Evolutionary conservation across 805 yeast species (phyloP).

Genomic region (Teunomyces lycoperdinae): DNA sequence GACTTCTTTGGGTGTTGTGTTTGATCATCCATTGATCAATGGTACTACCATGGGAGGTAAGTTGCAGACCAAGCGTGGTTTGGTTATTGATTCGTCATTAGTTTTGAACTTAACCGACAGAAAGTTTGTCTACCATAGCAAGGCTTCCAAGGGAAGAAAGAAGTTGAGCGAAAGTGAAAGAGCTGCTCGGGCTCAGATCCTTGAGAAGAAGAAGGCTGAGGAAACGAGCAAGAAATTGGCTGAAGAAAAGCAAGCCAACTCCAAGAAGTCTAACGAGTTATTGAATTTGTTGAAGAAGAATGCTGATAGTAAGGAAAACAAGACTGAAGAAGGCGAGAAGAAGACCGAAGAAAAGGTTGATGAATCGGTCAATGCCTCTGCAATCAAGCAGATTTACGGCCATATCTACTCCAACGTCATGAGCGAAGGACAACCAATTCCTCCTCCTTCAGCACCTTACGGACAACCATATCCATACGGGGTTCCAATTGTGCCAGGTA

Average conservation of each 20-base stretch:
- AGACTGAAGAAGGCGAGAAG: conserved; percentile 2
- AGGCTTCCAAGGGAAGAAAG: conserved; percentile 49
- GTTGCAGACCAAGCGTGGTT: conserved; percentile 74
- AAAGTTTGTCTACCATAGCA: conserved; percentile 75
- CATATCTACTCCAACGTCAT: conserved; percentile 43
- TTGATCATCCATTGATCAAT: conserved; percentile 78
- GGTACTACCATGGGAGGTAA: conserved; percentile 83
- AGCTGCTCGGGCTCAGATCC: conserved; percentile 7
- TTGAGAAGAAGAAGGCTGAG: conserved; percentile 5
- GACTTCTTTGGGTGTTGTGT: conserved; percentile 70
- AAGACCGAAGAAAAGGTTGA: conserved; percentile 16
- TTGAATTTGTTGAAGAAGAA: conserved; percentile 28
- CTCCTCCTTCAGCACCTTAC: conserved; percentile 8
- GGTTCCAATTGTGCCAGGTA: conserved; percentile 33
- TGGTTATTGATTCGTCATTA: conserved; percentile 76
- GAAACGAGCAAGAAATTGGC: conserved; percentile 6
- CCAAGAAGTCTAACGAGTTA: conserved; percentile 29
- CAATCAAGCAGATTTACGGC: conserved; percentile 42
- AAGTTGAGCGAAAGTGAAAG: conserved; percentile 24
- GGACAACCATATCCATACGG: conserved; percentile 4
- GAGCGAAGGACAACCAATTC: conserved; percentile 30
- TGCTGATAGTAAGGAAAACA: conserved; percentile 3
- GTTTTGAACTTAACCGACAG: conserved; percentile 73
- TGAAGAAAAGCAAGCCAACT: conserved; percentile 10
- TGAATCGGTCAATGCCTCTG: conserved; percentile 20